phyloP scores from a whole-genome alignment of 441 rosid genomes.

The Erysimum pusillum region DNA sequence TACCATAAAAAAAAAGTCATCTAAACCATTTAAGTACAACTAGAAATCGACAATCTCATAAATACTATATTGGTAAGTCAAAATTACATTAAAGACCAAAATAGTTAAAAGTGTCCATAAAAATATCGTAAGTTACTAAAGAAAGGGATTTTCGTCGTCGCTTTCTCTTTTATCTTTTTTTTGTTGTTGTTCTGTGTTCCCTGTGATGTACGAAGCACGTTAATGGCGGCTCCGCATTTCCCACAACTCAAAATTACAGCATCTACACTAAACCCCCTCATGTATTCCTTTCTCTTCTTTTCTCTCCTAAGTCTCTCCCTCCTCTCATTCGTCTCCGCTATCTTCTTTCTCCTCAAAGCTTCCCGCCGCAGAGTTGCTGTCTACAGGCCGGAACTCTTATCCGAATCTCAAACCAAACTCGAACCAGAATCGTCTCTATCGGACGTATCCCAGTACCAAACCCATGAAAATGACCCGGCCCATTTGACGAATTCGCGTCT shows the following conservation, averaged over 20 bases:
- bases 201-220: slow-evolving; percentile 53
- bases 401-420: slow-evolving; percentile 37
- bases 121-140: slow-evolving; percentile 19
- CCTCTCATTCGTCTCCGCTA: slow-evolving; percentile 46
- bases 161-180: background rate
- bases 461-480: slow-evolving; percentile 46
- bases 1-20: background rate
- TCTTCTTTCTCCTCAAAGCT: slow-evolving; percentile 50
- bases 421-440: slow-evolving; percentile 38
- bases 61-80: background rate
- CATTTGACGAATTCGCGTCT: slow-evolving; percentile 61
- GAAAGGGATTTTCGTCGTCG: slow-evolving; percentile 22
- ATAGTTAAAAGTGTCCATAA: slow-evolving; percentile 14
- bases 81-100: background rate
- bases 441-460: slow-evolving; percentile 34
- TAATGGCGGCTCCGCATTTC: slow-evolving; percentile 60
- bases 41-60: background rate
- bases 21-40: background rate
- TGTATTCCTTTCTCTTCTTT: slow-evolving; percentile 56
- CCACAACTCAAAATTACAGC: slow-evolving; percentile 27
- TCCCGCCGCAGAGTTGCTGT: slow-evolving; percentile 40
- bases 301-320: slow-evolving; percentile 47
- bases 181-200: background rate
- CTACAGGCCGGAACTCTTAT: slow-evolving; percentile 28
- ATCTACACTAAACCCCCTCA: slow-evolving; percentile 45